phyloP scores from a whole-genome alignment of 2,329 filamentous ascomycete species.

The Alternaria sp. region DNA sequence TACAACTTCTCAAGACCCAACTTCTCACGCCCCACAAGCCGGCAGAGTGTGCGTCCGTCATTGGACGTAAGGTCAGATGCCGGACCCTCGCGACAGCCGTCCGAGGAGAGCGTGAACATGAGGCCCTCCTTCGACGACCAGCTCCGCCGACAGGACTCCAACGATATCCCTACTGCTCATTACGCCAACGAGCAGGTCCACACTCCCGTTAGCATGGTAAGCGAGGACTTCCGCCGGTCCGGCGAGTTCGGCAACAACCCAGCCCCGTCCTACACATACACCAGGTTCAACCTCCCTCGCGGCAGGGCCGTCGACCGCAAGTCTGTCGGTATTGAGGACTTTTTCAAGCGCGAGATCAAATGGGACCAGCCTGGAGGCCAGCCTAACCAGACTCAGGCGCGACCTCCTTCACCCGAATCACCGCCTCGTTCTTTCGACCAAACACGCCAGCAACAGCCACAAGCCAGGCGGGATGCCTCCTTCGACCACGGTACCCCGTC shows the following conservation, averaged over 20 bases:
- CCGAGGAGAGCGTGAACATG: constrained; percentile 45
- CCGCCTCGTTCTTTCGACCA: constrained; percentile 47
- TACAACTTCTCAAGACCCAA: constrained; percentile 83
- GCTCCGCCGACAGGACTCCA: constrained; percentile 49
- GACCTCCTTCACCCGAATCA: constrained; percentile 49
- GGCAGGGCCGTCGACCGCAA: constrained; percentile 77
- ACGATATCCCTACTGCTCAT: constrained; percentile 61
- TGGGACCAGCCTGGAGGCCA: constrained; percentile 62
- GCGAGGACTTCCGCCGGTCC: constrained; percentile 69
- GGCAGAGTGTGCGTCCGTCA: constrained; percentile 64
- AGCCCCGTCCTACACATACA: constrained; percentile 81
- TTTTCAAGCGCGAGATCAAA: constrained; percentile 59
- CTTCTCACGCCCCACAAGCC: constrained; percentile 89
- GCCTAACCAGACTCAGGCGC: constrained; percentile 38
- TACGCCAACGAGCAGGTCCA: constrained; percentile 69
- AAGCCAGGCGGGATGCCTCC: constrained; percentile 22
- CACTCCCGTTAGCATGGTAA: constrained; percentile 75
- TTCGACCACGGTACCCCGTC: constrained; percentile 40
- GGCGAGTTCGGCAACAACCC: constrained; percentile 58
- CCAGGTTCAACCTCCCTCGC: constrained; percentile 82
- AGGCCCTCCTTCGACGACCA: constrained; percentile 49
- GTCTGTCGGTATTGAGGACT: constrained; percentile 47
- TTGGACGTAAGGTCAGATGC: constrained; percentile 48
- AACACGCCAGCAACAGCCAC: constrained; percentile 23
- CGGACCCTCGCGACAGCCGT: constrained; percentile 42